Percentiles rank a stretch among this genome's conserved stretches.
phyloP scores from a whole-genome alignment of 371 early-diverging fungal species.

The Phascolomyces articulosus region DNA sequence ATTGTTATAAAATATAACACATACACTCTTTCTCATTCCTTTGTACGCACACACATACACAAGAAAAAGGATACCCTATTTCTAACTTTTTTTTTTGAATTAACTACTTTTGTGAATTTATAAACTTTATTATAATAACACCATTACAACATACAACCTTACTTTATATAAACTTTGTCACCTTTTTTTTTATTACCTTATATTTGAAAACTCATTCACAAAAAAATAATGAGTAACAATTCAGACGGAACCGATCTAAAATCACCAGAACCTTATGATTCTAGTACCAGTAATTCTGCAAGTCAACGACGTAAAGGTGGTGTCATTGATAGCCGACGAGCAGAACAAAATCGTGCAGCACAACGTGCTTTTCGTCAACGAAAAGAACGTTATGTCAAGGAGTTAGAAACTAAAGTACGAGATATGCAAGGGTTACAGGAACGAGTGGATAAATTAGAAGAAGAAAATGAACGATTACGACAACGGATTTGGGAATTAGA shows the following conservation, averaged over 20 bases:
- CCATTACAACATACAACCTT: no score
- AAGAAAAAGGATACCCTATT: no score
- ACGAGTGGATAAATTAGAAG: slow-evolving; percentile 18
- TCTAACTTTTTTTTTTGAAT: no score
- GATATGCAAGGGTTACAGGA: slow-evolving; percentile 24
- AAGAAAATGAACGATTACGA: slow-evolving; percentile 20
- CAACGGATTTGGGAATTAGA: slow-evolving; percentile 23
- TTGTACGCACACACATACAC: no score
- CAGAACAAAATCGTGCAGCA: slow-evolving; percentile 67
- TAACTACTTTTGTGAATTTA: no score
- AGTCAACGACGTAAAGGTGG: slow-evolving; percentile 14
- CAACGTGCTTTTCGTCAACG: slow-evolving; percentile 76
- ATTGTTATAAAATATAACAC: no score
- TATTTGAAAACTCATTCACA: no score
- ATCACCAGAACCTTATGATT: not conserved
- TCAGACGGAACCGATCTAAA: not conserved
- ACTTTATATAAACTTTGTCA: not conserved
- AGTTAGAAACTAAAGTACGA: slow-evolving; percentile 33
- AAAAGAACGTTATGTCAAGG: slow-evolving; percentile 65
- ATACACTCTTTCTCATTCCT: no score
- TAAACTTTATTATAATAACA: no score
- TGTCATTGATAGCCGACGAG: slow-evolving; percentile 21
- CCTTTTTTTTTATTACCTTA: not conserved
- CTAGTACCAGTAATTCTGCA: not conserved
- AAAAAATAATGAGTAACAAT: slow-evolving; percentile 8